Base-by-base conservation (phyloP, 306 rosid species). In the Dalbergia cultrata region DNA sequence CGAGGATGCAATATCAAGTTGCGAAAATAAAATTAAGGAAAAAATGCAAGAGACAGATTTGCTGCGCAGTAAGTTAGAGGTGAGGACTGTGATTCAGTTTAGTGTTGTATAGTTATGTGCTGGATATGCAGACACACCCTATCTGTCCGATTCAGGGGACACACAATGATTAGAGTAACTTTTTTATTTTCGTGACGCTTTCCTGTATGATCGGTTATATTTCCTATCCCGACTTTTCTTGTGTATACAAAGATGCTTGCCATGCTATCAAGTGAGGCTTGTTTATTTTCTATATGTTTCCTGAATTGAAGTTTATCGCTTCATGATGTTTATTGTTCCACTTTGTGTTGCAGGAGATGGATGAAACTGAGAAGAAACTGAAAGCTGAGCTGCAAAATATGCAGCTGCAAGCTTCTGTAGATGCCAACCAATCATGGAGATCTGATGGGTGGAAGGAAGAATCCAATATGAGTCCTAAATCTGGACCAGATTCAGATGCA, bases 1-100 rank as follows among this genome's bases (percentile, higher is more conserved):
- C n/a, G 88, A 89, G 47, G 84, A 80, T 43, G 93, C 92, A 6
- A 85, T 95, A 71, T 90, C 86, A 1, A 87, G 72, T 78, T 95
- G 90, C 26, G 91, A 91, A 75, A 75, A 75, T 65, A 93, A 93
- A 54, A 91, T 95, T 44, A 87, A 85, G 79, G 97, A 95, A 65
- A 95, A 86, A 70, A 31, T 77, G 77, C 89, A 86, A 65, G 97
- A 93, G 87, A 90, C 86, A 4, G 89, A 85, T 67, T 64, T 78
- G 18, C 91, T 91, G 9, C 45, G 44, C 64, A 71, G 66, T 57
- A 95, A 88, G 86, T 84, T 93, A 56, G 86, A 88, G 97, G 98
- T 89, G 82, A 81, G 83, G 43, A 71, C 41, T 58, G 14, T 71
- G 50, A 45, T 84, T 70, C 9, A 31, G 7, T 64, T 70, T 71